A percentile compares a stretch with the other conserved stretches of the same genome.
phyloP scores from a whole-genome alignment of 2,329 filamentous ascomycete species.

The Phyllosticta citriasiana region DNA sequence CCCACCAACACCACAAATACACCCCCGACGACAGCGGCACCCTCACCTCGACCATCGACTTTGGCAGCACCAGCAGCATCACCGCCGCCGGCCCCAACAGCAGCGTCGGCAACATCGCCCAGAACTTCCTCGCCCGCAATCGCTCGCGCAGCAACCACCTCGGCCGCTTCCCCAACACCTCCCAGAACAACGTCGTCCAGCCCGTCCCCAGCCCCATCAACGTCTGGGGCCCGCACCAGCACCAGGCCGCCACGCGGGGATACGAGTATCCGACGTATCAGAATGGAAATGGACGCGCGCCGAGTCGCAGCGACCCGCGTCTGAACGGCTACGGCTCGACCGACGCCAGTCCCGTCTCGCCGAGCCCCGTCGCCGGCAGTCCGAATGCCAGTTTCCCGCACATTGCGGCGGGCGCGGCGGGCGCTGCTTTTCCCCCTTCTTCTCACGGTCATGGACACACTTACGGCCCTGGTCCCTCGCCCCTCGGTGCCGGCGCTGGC shows the following conservation, averaged over 20 bases:
- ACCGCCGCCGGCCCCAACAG: not conserved
- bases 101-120: not conserved
- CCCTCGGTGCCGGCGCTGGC: not conserved
- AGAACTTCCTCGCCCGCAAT: not conserved
- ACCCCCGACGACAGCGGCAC: not conserved
- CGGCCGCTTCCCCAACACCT: conserved; percentile 8
- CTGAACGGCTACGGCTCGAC: not conserved
- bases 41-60: not conserved
- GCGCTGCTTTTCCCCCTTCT: not conserved
- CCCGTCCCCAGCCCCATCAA: conserved; percentile 7
- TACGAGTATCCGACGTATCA: conserved; percentile 3
- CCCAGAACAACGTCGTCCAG: conserved; percentile 9
- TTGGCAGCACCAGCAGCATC: not conserved
- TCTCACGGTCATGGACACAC: too few species aligned
- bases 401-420: not conserved
- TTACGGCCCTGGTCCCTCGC: not conserved
- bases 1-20: not conserved
- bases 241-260: conserved; percentile 11
- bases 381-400: not conserved
- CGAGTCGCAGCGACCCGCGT: not conserved
- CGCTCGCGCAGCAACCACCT: conserved; percentile 12
- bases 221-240: conserved; percentile 16
- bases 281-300: not conserved
- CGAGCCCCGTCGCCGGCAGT: not conserved
- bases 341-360: not conserved